These are phyloP conservation scores for Candida railenensis DNA, from an alignment of 805 yeast species.

Conservation along the genomic window DNA sequence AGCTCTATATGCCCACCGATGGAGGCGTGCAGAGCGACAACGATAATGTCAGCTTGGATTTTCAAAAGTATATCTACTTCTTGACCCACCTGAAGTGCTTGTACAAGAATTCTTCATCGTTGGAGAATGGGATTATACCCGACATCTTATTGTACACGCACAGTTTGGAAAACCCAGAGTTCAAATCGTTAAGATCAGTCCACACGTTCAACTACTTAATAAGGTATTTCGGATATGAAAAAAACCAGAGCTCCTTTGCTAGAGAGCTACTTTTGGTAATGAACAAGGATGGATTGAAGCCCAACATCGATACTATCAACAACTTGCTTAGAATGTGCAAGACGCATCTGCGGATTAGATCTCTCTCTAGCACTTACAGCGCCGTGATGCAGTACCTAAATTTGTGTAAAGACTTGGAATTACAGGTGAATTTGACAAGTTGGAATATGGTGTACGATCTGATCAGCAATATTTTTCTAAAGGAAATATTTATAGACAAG, in stretches of 20 bases:
- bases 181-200: constrained; percentile 28
- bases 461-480: constrained; percentile 36
- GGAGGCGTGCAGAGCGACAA: neutral
- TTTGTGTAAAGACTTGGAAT: constrained; percentile 21
- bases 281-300: constrained; percentile 40
- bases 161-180: constrained; percentile 27
- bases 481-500: constrained; percentile 33
- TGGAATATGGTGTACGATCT: constrained; percentile 38
- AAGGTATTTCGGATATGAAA: constrained; percentile 38
- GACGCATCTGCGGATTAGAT: constrained; percentile 31
- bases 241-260: constrained; percentile 41
- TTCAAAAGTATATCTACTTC: constrained; percentile 33
- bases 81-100: constrained; percentile 33
- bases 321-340: constrained; percentile 29
- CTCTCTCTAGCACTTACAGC: constrained; percentile 30
- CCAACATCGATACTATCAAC: constrained; percentile 41
- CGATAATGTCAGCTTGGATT: constrained; percentile 8
- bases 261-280: constrained; percentile 38
- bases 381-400: constrained; percentile 30
- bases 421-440: constrained; percentile 32
- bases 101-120: constrained; percentile 32
- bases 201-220: constrained; percentile 40
- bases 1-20: constrained; percentile 19
- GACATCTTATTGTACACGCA: constrained; percentile 40
- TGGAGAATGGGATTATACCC: constrained; percentile 34